Conservation (phyloP, 2,329 filamentous ascomycete species). For the Pyrenochaeta sp. region DNA sequence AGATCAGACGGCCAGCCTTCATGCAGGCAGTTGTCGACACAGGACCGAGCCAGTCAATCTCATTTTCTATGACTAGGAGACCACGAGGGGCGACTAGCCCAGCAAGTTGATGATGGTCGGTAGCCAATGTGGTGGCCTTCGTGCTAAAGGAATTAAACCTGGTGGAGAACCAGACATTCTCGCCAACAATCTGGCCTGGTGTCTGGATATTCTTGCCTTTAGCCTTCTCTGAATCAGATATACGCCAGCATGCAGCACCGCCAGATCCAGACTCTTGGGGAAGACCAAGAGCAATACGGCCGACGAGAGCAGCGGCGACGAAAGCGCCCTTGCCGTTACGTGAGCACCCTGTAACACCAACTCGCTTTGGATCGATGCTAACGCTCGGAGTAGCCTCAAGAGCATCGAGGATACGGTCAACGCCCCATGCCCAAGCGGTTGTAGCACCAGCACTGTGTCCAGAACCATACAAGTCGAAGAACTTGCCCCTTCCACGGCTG, state of each 20-base stretch:
- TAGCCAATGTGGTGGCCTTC: slow-evolving; percentile 58
- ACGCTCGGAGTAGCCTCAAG: slow-evolving; percentile 59
- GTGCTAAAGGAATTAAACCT: slow-evolving; percentile 63
- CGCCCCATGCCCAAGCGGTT: slow-evolving; percentile 71
- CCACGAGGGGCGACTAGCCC: slow-evolving; percentile 65
- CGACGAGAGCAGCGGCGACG: slow-evolving; percentile 66
- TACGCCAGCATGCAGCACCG: slow-evolving; percentile 68
- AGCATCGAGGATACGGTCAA: slow-evolving; percentile 67
- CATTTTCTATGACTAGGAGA: slow-evolving; percentile 65
- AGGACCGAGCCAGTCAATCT: slow-evolving; percentile 67
- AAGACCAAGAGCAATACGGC: slow-evolving; percentile 67
- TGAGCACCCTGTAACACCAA: slow-evolving; percentile 70
- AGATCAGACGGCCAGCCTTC: slow-evolving; percentile 63
- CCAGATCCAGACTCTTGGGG: slow-evolving; percentile 71
- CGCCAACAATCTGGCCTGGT: slow-evolving; percentile 64
- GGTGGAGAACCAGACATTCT: slow-evolving; percentile 71
- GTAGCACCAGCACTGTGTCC: slow-evolving; percentile 65
- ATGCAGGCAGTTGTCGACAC: slow-evolving; percentile 66
- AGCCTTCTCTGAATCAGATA: slow-evolving; percentile 55
- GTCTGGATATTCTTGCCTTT: slow-evolving; percentile 69
- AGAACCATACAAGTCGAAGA: slow-evolving; percentile 67
- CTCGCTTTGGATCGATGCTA: slow-evolving; percentile 53
- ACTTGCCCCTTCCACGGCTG: slow-evolving; percentile 65
- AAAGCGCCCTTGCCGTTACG: slow-evolving; percentile 72
- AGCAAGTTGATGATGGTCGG: slow-evolving; percentile 67